Evolutionary conservation across 2,329 filamentous ascomycete species (phyloP), one percentile per base, ranked within the genome.

Genomic region (Aspergillus thermomutatus): DNA sequence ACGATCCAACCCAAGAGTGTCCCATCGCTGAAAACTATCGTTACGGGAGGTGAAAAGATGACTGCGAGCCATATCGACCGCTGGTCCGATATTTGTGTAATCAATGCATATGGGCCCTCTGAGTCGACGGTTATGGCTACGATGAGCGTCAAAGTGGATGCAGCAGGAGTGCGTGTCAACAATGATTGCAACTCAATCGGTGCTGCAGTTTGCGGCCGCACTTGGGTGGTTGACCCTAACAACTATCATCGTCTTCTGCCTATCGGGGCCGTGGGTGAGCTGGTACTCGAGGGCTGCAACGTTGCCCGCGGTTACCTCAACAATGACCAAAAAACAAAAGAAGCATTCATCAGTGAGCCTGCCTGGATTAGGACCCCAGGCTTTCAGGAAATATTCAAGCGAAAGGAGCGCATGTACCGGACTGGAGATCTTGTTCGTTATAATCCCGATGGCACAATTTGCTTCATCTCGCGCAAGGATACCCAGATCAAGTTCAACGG

Each of bases 191-290:
- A 62, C 2, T 68, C 63, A 0, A 76, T 77, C 45, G 75, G 75
- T n/a, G 66, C 55, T n/a, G 63, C 70, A 5, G 49, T 70, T 7
- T 69, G 70, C 31, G 69, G 71, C 53, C 60, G 72, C 56, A 60
- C 70, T 31, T 78, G 72, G 76, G 67, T 77, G 50, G 74, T 75
- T 9, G 75, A 78, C 57, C 67, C 69, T 8, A 62, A 67, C 9
- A 72, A 76, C 37, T 63, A 67, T 51, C 66, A 76, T 49, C 65
- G 69, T 1, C 68, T 78, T 19, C 66, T 76, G 1, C 74, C 79
- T 0, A 64, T 80, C 3, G 80, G 80, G 7, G 72, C 72, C 19
- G 69, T 79, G 8, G 80, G 80, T 14, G 80, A 82, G 60, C 59
- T 82, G 52, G 62, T 80, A 0, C 57, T 82, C 1, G 77, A 80